Conservation (phyloP, 2,329 filamentous ascomycete genomes). For the Ascochyta clinopodiicola region DNA sequence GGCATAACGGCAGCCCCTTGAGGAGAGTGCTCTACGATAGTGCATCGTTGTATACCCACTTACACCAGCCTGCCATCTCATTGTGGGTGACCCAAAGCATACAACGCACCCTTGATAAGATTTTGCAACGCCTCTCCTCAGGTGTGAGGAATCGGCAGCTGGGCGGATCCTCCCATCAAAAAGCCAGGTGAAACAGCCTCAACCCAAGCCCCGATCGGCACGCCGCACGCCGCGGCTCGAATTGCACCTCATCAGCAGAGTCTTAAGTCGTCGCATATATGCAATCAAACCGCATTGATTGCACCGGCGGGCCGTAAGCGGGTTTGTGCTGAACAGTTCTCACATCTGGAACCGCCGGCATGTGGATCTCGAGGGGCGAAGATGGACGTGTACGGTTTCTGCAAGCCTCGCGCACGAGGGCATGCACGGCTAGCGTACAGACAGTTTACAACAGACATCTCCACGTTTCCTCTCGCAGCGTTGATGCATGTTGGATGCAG, state of each 20-base stretch:
- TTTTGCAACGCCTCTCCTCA: not conserved
- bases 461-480: constrained; percentile 28
- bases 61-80: not conserved
- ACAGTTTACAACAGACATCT: constrained; percentile 30
- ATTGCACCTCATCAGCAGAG: constrained; percentile 7
- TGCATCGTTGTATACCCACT: not conserved
- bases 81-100: not conserved
- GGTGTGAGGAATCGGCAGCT: not conserved
- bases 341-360: constrained; percentile 24
- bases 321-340: constrained; percentile 16
- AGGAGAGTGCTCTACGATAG: not conserved
- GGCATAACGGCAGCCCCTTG: not conserved
- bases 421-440: constrained; percentile 32
- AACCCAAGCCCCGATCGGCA: constrained; percentile 10
- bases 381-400: constrained; percentile 24
- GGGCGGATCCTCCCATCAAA: constrained; percentile 1
- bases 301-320: constrained; percentile 35
- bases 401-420: constrained; percentile 26
- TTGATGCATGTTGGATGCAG: constrained; percentile 20
- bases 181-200: constrained; percentile 11
- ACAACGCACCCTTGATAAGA: not conserved
- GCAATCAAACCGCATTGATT: constrained; percentile 23
- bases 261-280: constrained; percentile 19
- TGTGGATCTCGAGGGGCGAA: constrained; percentile 30
- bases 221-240: constrained; percentile 10